Base-by-base conservation (phyloP, 2,329 filamentous ascomycete genomes). In the Verticillium tricorpus region DNA sequence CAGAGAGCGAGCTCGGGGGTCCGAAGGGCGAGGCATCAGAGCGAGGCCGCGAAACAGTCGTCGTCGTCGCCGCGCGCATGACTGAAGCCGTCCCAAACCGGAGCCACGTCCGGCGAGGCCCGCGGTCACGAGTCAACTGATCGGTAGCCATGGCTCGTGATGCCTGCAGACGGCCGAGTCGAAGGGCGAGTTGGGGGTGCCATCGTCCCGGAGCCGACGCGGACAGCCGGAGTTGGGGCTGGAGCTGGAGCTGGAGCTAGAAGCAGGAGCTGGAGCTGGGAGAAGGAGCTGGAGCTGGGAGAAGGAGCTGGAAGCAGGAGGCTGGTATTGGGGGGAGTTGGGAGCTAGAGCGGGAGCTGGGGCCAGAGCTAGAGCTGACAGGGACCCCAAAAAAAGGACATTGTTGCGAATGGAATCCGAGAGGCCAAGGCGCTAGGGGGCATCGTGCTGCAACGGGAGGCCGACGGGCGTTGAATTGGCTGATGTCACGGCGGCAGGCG, bases 311-410 rank as follows among this genome's bases (percentile, higher is more conserved):
- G 25, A 25, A 25, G 25, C 25, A 28, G 28, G 28, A 28, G 28
- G 28, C 28, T 28, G 28, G 28, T 28, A 28, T 28, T 28, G 28
- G 28, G 28, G 28, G 28, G 28, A 28, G 28, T 28, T 28, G 28
- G 28, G 34, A 11, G 34, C 34, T 35, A 9, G 34, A 35, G 9
- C 14, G 9, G 34, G 34, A 35, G 34, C 34, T 35, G 34, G 34
- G 34, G 34, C 34, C 14, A 14, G 34, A 40, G 40, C 15, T 50
- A 12, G 19, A 50, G 17, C 50, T 59, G 40, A 62, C 57, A 35
- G 56, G 39, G 12, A 22, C 56, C 52, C 54, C 59, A 54, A 54
- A 52, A 64, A 37, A 32, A 28, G 31, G 19, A 54, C 40, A 22
- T 32, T 52, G 50, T 50, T 50, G 45, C 45, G 45, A 50, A 25